Conservation (phyloP, 352 stramenopile genomes). For the Globisporangium canariense region DNA sequence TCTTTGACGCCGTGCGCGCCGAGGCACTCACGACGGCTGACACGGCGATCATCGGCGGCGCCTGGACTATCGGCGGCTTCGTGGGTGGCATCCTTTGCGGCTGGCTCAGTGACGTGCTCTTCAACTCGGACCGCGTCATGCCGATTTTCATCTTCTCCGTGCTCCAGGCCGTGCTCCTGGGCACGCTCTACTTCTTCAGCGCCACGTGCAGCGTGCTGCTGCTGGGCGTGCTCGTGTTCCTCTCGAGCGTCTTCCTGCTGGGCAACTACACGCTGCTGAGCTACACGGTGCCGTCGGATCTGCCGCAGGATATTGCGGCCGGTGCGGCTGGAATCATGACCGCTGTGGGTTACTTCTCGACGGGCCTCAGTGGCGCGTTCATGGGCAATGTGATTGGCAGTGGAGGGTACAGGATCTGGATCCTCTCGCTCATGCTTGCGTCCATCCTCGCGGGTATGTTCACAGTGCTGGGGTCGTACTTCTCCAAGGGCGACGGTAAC, state of each 20-base stretch:
- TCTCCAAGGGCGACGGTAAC: conserved; percentile 26
- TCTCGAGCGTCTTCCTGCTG: conserved; percentile 65
- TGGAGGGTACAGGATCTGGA: conserved; percentile 58
- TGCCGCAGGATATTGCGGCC: conserved; percentile 67
- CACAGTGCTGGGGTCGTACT: conserved; percentile 56
- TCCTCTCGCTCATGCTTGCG: conserved; percentile 49
- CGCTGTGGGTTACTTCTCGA: conserved; percentile 63
- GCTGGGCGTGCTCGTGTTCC: conserved; percentile 57
- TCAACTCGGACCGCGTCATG: conserved; percentile 60
- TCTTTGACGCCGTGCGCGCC: conserved; percentile 62
- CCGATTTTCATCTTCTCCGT: conserved; percentile 75
- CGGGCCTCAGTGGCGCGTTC: conserved; percentile 52
- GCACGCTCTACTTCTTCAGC: conserved; percentile 54
- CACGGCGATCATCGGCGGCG: conserved; percentile 62
- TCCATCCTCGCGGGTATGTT: conserved; percentile 59
- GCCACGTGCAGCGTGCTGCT: conserved; percentile 41
- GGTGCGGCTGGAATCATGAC: conserved; percentile 66
- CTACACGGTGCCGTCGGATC: conserved; percentile 71
- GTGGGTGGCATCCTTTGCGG: conserved; percentile 66
- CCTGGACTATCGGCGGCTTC: conserved; percentile 74
- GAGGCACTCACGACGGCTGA: conserved; percentile 42
- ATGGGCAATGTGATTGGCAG: conserved; percentile 62
- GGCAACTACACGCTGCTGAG: conserved; percentile 75
- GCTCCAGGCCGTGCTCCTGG: conserved; percentile 50
- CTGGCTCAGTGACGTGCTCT: conserved; percentile 69